Conservation (phyloP, 169 alveolate genomes). For the Nephromyces sp. region DNA sequence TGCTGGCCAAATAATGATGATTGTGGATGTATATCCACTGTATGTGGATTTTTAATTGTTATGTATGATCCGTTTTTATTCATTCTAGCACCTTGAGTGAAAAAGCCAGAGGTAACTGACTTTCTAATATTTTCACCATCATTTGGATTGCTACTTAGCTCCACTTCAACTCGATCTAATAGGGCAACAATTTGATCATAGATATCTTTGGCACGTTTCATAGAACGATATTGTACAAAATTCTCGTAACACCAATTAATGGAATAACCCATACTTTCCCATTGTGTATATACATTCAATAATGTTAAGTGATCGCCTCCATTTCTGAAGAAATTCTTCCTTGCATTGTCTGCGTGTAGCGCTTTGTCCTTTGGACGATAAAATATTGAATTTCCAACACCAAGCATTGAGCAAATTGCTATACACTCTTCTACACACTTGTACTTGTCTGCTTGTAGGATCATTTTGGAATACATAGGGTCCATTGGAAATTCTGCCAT, state of each 20-base stretch:
- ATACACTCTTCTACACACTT: conserved; percentile 88
- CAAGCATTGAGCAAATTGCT: conserved; percentile 92
- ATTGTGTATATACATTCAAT: conserved; percentile 89
- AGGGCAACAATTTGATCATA: conserved; percentile 83
- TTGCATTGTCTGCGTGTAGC: conserved; percentile 94
- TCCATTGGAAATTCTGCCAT: conserved; percentile 99
- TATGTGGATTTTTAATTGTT: conserved; percentile 86
- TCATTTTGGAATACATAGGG: conserved; percentile 88
- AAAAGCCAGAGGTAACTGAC: conserved; percentile 82
- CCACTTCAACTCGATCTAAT: conserved; percentile 73
- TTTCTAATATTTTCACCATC: conserved; percentile 76
- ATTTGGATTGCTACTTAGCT: conserved; percentile 48
- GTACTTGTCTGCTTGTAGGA: conserved; percentile 78
- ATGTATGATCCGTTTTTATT: conserved; percentile 77
- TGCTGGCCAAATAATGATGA: conserved; percentile 76
- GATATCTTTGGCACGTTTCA: conserved; percentile 94
- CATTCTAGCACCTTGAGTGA: conserved; percentile 78
- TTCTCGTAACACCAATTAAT: conserved; percentile 93
- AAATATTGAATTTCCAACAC: conserved; percentile 90
- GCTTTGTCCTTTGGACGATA: conserved; percentile 92
- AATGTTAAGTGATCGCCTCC: conserved; percentile 97
- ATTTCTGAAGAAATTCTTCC: conserved; percentile 83
- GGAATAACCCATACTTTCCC: conserved; percentile 86
- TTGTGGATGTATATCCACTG: conserved; percentile 89
- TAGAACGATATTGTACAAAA: conserved; percentile 84